Base-by-base conservation (phyloP, 2,329 filamentous ascomycete species). In the Venturia carpophila region DNA sequence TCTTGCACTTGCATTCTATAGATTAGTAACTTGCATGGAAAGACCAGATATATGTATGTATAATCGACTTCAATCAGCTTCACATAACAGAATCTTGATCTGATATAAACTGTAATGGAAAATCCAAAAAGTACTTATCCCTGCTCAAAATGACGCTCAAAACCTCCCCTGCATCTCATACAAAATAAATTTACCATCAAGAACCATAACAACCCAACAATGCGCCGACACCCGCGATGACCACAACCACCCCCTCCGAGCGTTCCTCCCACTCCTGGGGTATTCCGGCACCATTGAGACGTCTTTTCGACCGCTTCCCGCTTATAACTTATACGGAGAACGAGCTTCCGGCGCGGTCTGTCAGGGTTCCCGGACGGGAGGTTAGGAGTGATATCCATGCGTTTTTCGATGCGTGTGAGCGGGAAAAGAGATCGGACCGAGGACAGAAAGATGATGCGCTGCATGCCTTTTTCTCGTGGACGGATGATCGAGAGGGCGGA, bases 291-390 rank as follows among this genome's bases (percentile, higher is more conserved):
- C 89, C 91, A 21, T 81, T 97, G 70, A 92, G 91, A 75, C 83
- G 83, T 63, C 82, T 97, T 66, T 99, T 97, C 79, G 88, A 93
- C 75, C 80, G 77, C 67, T 94, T 96, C 71, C 94, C 94, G 34
- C 83, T 97, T 63, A 75, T 83, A 66, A 89, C 87, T 45, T 92
- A 95, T 75, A 82, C 86, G 37, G 77, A 87, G 64, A 93, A 96
- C 74, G 82, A 85, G 62, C 84, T 95, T 9, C 92, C 92, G 42
- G 79, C 82, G 64, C 82, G 87, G 69, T 30, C 19, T 45, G 55
- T 61, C 39, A 41, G 30, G 21, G 79, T 83, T 37, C 81, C 79
- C 41, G 78, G 71, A 63, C 73, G 77, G 64, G 76, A 74, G 69
- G 73, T 77, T 67, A 77, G 77, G 71, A 82, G 84, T 67, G 82